Evolutionary conservation across 352 stramenopile species (phyloP).

Genomic region (Pythium myriotylum): DNA sequence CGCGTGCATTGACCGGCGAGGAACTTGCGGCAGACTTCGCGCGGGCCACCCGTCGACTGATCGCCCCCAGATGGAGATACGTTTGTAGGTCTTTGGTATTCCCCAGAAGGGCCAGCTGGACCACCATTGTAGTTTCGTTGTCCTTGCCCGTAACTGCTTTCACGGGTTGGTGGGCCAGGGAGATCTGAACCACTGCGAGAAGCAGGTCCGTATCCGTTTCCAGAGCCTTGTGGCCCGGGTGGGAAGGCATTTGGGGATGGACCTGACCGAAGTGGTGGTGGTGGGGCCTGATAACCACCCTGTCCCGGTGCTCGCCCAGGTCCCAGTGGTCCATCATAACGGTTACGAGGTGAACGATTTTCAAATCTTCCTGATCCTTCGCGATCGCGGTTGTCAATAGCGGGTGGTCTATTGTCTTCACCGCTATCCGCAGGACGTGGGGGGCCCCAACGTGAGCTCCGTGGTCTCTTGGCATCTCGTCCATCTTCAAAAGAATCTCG

Average conservation of each 20-base stretch:
- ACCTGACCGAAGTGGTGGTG: conserved; percentile 19
- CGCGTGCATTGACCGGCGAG: conserved; percentile 66
- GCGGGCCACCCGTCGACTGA: conserved; percentile 42
- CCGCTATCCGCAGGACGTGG: conserved; percentile 30
- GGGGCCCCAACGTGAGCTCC: conserved; percentile 71
- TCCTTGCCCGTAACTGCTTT: not conserved
- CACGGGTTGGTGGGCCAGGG: not conserved
- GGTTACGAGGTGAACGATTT: conserved; percentile 31
- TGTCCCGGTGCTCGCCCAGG: conserved; percentile 10
- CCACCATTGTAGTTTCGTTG: not conserved
- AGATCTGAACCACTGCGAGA: conserved; percentile 1
- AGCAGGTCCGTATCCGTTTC: not conserved
- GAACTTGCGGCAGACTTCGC: conserved; percentile 81
- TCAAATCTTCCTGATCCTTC: conserved; percentile 27
- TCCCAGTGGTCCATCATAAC: conserved; percentile 26
- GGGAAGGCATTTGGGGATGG: conserved; percentile 18
- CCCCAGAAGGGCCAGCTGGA: not conserved
- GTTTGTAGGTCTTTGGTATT: not conserved
- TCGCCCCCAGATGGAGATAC: conserved; percentile 19
- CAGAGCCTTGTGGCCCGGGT: conserved; percentile 8
- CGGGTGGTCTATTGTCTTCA: conserved; percentile 43
- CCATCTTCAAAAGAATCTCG: conserved; percentile 38
- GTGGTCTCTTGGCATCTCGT: conserved; percentile 60
- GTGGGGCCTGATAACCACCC: conserved; percentile 26
- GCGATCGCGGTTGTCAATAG: conserved; percentile 46